A percentile compares a stretch with the other conserved stretches of the same genome.
These are phyloP conservation scores for Parasarocladium wereldwijsianum DNA, from an alignment of 2,329 filamentous ascomycete genomes.

Conservation along the genomic window DNA sequence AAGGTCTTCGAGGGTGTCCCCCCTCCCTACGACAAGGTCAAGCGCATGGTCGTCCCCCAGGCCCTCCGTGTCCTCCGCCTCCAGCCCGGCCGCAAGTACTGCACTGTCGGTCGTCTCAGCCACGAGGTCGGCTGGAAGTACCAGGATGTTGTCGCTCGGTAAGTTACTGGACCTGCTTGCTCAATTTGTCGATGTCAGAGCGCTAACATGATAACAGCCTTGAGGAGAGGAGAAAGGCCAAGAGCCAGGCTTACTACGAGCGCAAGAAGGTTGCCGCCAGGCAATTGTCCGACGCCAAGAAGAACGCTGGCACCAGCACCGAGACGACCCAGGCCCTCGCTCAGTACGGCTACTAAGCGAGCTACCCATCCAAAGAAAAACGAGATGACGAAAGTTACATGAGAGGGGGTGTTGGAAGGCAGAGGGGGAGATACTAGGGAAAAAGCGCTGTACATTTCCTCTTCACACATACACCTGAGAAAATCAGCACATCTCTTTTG, in stretches of 20 bases:
- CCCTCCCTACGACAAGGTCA: constrained; percentile 98
- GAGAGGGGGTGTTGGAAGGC: too few species aligned
- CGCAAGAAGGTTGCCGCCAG: constrained; percentile 94
- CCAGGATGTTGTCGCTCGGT: constrained; percentile 98
- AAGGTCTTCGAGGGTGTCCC: constrained; percentile 99
- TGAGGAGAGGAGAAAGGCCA: constrained; percentile 99
- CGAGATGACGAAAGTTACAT: too few species aligned
- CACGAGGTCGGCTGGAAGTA: constrained; percentile 99
- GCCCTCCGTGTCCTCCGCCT: constrained; percentile 90
- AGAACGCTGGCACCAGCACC: constrained; percentile 72
- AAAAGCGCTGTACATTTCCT: too few species aligned
- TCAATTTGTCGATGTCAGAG: too few species aligned
- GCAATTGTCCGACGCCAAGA: constrained; percentile 86
- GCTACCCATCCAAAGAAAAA: constrained; percentile 2
- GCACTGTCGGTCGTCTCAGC: constrained; percentile 92
- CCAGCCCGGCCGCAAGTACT: constrained; percentile 99
- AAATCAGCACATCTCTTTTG: too few species aligned
- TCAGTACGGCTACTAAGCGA: constrained; percentile 72
- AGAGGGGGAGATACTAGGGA: too few species aligned
- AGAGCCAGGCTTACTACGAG: constrained; percentile 98
- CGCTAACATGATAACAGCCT: constrained; percentile 44
- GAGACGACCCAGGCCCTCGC: constrained; percentile 83
- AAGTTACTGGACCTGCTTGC: constrained; percentile 38
- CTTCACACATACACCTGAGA: too few species aligned
- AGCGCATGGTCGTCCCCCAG: constrained; percentile 98